phyloP scores from a whole-genome alignment of 1,139 yeast genomes.

The Taphrina pruni region DNA sequence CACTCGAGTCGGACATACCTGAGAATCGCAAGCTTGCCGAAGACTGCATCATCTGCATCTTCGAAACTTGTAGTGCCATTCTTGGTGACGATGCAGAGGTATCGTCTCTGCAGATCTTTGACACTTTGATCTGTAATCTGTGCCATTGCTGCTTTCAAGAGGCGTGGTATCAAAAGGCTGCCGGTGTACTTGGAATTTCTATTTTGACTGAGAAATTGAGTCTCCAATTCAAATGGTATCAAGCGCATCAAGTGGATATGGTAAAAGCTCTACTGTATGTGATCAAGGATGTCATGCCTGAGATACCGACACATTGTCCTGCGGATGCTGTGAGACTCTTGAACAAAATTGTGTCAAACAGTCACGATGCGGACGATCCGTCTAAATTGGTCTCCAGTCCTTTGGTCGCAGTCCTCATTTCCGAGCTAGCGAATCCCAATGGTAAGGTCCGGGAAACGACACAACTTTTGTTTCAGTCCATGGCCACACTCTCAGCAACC shows the following conservation, averaged over 20 bases:
- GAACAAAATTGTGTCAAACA: conserved; percentile 69
- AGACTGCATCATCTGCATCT: conserved; percentile 60
- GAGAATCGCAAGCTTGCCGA: conserved; percentile 76
- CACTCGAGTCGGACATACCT: conserved; percentile 76
- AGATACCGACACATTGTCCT: conserved; percentile 81
- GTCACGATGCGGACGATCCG: conserved; percentile 52
- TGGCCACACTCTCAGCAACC: conserved; percentile 72
- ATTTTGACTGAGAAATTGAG: conserved; percentile 71
- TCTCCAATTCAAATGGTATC: conserved; percentile 75
- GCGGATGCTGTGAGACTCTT: conserved; percentile 72
- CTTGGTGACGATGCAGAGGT: conserved; percentile 73
- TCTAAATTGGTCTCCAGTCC: conserved; percentile 24
- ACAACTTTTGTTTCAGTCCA: conserved; percentile 68
- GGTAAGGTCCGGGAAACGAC: conserved; percentile 82
- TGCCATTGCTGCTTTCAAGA: conserved; percentile 93
- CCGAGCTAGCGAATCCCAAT: conserved; percentile 89
- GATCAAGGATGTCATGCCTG: conserved; percentile 84
- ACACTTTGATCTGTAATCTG: conserved; percentile 77
- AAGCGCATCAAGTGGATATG: conserved; percentile 78
- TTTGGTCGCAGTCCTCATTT: conserved; percentile 69
- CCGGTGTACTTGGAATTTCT: conserved; percentile 84
- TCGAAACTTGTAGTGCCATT: conserved; percentile 64
- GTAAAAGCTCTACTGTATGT: conserved; percentile 88
- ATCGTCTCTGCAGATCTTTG: conserved; percentile 72
- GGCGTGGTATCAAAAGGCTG: conserved; percentile 80